These are phyloP conservation scores for Emericellopsis atlantica DNA, from an alignment of 2,329 filamentous ascomycete genomes.

Conservation along the genomic window DNA sequence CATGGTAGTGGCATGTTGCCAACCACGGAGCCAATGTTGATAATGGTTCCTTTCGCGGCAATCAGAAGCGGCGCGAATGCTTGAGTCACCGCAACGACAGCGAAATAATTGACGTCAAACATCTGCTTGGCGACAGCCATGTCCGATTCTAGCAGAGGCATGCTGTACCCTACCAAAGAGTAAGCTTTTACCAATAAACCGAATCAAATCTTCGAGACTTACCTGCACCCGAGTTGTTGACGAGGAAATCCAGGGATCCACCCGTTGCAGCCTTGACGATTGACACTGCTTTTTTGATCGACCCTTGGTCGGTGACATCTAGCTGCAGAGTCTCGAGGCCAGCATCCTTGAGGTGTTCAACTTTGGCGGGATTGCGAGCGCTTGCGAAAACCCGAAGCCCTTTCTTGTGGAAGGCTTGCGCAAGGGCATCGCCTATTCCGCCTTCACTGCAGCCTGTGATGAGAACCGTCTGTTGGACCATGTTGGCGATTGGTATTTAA, in stretches of 20 bases:
- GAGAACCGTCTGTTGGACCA: conserved; percentile 6
- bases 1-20: not conserved
- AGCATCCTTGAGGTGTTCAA: conserved; percentile 13
- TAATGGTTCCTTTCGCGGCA: not conserved
- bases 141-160: conserved; percentile 10
- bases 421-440: conserved; percentile 11
- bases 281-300: conserved; percentile 10
- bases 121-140: conserved; percentile 6
- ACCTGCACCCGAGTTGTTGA: conserved; percentile 9
- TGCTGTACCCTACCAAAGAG: too few species aligned
- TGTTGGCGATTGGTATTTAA: too few species aligned
- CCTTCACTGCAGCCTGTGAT: conserved; percentile 13
- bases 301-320: conserved; percentile 15
- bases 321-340: conserved; percentile 8
- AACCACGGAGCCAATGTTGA: not conserved
- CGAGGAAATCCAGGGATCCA: conserved; percentile 9
- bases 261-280: conserved; percentile 7
- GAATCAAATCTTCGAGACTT: too few species aligned
- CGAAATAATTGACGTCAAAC: not conserved
- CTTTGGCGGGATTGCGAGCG: conserved; percentile 7
- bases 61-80: not conserved
- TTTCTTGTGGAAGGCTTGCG: conserved; percentile 6
- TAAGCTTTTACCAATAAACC: too few species aligned
- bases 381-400: conserved; percentile 20
- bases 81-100: not conserved